phyloP scores from a whole-genome alignment of 139 green algal genomes.

The Astrephomene gubernaculifera region DNA sequence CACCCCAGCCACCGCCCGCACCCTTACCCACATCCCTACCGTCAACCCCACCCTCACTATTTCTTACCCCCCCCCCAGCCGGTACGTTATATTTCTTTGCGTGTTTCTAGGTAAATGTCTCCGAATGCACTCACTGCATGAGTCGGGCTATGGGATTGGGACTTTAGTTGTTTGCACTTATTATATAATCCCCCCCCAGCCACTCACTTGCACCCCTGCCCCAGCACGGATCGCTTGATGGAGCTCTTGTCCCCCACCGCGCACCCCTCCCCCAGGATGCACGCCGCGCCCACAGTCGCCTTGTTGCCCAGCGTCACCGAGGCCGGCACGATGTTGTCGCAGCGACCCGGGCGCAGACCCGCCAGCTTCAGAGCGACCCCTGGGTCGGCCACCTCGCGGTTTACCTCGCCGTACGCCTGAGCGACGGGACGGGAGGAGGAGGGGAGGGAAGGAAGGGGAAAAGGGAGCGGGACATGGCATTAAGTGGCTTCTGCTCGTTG shows the following conservation, averaged over 20 bases:
- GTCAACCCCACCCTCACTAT: too few species aligned
- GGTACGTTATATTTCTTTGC: too few species aligned
- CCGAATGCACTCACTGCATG: too few species aligned
- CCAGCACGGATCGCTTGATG: constrained; percentile 91
- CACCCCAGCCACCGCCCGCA: too few species aligned
- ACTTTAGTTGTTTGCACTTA: too few species aligned
- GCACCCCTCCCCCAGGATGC: constrained; percentile 79
- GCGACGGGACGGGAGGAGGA: background rate
- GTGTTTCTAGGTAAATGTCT: too few species aligned
- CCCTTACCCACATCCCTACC: too few species aligned
- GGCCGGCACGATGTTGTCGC: constrained; percentile 81
- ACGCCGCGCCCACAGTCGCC: constrained; percentile 70
- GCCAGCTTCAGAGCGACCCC: constrained; percentile 57
- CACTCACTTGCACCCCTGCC: constrained; percentile 67
- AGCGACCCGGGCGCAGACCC: constrained; percentile 36
- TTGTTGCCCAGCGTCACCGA: constrained; percentile 73
- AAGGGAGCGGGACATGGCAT: background rate
- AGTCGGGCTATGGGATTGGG: too few species aligned
- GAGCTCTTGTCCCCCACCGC: constrained; percentile 87
- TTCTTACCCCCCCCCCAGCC: too few species aligned
- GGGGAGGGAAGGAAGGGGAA: background rate
- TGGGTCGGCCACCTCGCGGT: constrained; percentile 70
- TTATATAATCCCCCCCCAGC: too few species aligned
- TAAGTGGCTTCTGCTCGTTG: too few species aligned
- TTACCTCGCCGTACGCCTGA: constrained; percentile 69